These are phyloP conservation scores for Cichorium intybus DNA, from an alignment of 140 eudicot species.

Conservation along the genomic window DNA sequence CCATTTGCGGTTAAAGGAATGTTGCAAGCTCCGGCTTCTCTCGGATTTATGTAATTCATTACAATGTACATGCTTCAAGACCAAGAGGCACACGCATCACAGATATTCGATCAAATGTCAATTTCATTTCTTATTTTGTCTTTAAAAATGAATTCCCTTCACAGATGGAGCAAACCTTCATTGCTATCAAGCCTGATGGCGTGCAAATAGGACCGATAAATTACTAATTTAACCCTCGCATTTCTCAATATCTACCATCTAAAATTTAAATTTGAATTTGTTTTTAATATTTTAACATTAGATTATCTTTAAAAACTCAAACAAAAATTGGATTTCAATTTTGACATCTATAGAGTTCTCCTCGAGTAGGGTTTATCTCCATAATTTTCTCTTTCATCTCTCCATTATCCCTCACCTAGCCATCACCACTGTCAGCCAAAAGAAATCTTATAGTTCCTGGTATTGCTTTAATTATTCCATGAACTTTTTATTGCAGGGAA, in stretches of 20 bases:
- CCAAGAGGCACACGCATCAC: slow-evolving; percentile 88
- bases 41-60: slow-evolving; percentile 24
- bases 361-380: no score
- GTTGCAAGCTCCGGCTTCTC: slow-evolving; percentile 50
- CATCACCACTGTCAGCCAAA: no score
- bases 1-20: slow-evolving; percentile 60
- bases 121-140: background rate
- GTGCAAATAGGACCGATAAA: slow-evolving; percentile 90
- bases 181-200: slow-evolving; percentile 97
- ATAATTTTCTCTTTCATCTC: no score
- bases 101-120: slow-evolving; percentile 37
- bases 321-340: no score
- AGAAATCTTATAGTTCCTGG: no score
- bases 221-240: slow-evolving; percentile 13
- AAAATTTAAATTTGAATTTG: no score
- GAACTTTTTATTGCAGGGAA: no score
- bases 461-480: no score
- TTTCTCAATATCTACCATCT: background rate
- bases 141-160: background rate
- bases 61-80: slow-evolving; percentile 87
- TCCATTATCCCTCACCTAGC: no score
- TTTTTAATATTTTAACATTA: no score
- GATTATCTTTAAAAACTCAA: no score
- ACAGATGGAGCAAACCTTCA: slow-evolving; percentile 88
- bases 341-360: no score